Evolutionary conservation across 768 basidiomycete genomes (phyloP), one percentile per base, ranked within the genome.

Genomic region (Leccinum rimulosum): DNA sequence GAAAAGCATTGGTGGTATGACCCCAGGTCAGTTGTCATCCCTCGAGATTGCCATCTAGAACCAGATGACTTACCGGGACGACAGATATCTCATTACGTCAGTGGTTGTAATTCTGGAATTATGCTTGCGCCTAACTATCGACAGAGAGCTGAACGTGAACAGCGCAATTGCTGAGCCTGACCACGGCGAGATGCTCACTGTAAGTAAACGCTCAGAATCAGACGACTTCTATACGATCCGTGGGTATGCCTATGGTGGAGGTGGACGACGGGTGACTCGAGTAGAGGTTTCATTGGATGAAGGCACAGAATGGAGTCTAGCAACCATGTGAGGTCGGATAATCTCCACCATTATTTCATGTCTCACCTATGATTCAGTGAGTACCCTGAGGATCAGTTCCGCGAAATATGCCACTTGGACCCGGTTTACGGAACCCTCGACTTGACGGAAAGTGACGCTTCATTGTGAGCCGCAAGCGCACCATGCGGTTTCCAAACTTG

Each of bases 191-290:
- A 70, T 64, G 27, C 56, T 83, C 7, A 12, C 35, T 22, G 45
- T 70, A 8, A 57, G 55, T 5, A 58, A 63, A 43, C 31, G 19
- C 38, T 54, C 49, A 11, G 19, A 57, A 35, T 56, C 54, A n/a
- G 45, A 59, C 49, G 50, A 50, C 15, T 14, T 40, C 28, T 86
- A 85, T 64, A 66, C 66, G 4, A 47, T 83, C 40, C 71, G 75
- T 54, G 86, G 86, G 5, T 87, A 86, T 56, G 85, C 85, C 3
- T 88, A 87, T 66, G 75, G 78, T 27, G 86, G 86, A 11, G 84
- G 85, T 6, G 85, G 85, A 4, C 75, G 82, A 8, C 75, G 84
- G 17, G 74, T 88, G 19, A 80, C 79, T 4, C 77, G 85, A 15
- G 81, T 86, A 28, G 85, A 88, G 60, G 55, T 86, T 43, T 82